Evolutionary conservation across 352 stramenopile genomes (phyloP).

Genomic region (Globisporangium recalcitrans): DNA sequence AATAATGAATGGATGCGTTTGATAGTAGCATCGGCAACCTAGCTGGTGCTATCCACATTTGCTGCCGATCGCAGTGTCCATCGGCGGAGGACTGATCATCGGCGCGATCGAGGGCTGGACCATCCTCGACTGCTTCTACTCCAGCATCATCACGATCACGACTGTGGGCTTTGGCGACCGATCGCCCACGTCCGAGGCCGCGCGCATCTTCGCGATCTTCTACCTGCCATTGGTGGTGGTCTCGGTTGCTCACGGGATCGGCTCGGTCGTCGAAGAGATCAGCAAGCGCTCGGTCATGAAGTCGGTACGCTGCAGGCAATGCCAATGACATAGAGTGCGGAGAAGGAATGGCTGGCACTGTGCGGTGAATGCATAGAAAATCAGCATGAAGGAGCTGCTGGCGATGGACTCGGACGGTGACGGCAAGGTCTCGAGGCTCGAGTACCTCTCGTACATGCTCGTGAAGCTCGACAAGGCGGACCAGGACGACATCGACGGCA

Average conservation of each 20-base stretch:
- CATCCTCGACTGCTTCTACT: slow-evolving; percentile 89
- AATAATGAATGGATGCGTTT: no score
- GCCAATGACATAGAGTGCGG: no score
- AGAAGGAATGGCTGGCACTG: neutral
- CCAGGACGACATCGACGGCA: slow-evolving; percentile 57
- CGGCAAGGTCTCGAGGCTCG: slow-evolving; percentile 62
- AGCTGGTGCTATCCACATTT: no score
- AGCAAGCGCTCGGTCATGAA: slow-evolving; percentile 55
- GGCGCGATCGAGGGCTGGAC: slow-evolving; percentile 57
- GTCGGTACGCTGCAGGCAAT: no score
- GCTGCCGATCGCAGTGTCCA: slow-evolving; percentile 46
- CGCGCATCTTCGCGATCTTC: slow-evolving; percentile 81
- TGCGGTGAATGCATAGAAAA: slow-evolving; percentile 36
- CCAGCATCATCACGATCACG: slow-evolving; percentile 88
- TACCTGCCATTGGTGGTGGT: slow-evolving; percentile 70
- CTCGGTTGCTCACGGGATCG: slow-evolving; percentile 59
- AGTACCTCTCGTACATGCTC: slow-evolving; percentile 69
- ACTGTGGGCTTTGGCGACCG: slow-evolving; percentile 86
- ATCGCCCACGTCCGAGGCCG: slow-evolving; percentile 45
- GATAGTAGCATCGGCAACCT: no score
- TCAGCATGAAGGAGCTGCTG: slow-evolving; percentile 71
- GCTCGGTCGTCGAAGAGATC: slow-evolving; percentile 58
- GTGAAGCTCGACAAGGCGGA: slow-evolving; percentile 70
- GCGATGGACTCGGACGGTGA: slow-evolving; percentile 64
- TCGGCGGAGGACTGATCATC: slow-evolving; percentile 45